These are phyloP conservation scores for Marsdenia floribunda DNA, from an alignment of 257 asterid genomes.

Conservation along the genomic window DNA sequence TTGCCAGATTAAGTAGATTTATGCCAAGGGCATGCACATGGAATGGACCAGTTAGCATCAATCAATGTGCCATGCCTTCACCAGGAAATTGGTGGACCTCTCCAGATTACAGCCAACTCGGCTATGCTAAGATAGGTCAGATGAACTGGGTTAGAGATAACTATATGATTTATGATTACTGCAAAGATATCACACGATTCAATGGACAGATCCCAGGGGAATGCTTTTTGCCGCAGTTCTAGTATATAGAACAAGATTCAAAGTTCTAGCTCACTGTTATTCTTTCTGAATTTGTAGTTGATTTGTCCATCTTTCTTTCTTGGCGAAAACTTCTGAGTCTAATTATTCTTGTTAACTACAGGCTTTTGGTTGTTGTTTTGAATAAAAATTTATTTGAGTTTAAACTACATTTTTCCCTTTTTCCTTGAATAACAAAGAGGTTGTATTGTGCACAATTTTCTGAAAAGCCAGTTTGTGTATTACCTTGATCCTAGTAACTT, in stretches of 20 bases:
- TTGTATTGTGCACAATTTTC: background rate
- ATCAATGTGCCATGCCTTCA: conserved; percentile 29
- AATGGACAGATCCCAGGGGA: conserved; percentile 51
- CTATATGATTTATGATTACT: conserved; percentile 58
- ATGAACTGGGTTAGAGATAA: conserved; percentile 41
- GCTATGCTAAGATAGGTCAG: conserved; percentile 23
- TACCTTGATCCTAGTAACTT: background rate
- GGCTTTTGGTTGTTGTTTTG: background rate
- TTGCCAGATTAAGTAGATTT: conserved; percentile 42
- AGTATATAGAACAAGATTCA: conserved; percentile 8
- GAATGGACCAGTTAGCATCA: conserved; percentile 26
- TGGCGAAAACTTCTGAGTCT: background rate
- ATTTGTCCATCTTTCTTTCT: background rate
- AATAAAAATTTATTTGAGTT: background rate
- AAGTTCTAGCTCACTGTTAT: background rate
- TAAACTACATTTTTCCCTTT: conserved; percentile 10
- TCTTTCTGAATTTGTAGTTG: background rate
- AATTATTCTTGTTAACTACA: background rate
- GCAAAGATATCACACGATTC: conserved; percentile 40
- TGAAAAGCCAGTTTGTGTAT: background rate
- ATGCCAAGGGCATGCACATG: conserved; percentile 39
- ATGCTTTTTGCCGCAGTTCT: conserved; percentile 43
- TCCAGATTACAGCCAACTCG: conserved; percentile 26
- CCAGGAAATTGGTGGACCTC: conserved; percentile 40
- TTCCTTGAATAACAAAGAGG: background rate